Evolutionary conservation across 2,329 filamentous ascomycete species (phyloP).

Genomic region (Diatrype stigma): DNA sequence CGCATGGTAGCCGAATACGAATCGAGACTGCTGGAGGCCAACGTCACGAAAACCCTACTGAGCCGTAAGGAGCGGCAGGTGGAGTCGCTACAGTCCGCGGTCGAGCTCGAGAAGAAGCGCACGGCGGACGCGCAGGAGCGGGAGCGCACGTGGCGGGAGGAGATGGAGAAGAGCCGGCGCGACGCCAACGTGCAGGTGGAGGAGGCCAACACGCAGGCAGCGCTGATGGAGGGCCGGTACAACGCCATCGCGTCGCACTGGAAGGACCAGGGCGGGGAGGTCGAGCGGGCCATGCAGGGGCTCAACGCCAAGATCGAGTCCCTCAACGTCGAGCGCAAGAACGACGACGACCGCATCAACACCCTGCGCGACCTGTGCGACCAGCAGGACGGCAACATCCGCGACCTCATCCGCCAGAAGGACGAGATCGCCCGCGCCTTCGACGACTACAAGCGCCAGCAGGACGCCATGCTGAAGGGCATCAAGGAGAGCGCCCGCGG

Average conservation of each 20-base stretch:
- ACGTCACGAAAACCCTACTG: conserved; percentile 66
- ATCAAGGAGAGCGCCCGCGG: conserved; percentile 55
- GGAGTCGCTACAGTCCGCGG: conserved; percentile 59
- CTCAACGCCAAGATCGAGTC: conserved; percentile 51
- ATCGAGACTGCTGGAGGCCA: conserved; percentile 63
- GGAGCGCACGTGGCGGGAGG: conserved; percentile 58
- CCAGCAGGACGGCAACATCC: conserved; percentile 67
- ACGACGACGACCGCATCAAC: conserved; percentile 60
- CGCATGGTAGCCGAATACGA: conserved; percentile 65
- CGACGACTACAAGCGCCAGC: conserved; percentile 59
- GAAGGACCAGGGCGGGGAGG: conserved; percentile 61
- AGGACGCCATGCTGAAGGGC: conserved; percentile 55
- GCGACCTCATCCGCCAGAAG: conserved; percentile 57
- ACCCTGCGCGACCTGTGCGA: conserved; percentile 66
- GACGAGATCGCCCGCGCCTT: conserved; percentile 57
- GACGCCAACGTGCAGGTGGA: conserved; percentile 62
- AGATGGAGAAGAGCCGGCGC: conserved; percentile 58
- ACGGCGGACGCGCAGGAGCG: conserved; percentile 55
- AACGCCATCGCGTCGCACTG: conserved; percentile 63
- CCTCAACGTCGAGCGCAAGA: conserved; percentile 51
- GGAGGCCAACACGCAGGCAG: conserved; percentile 59
- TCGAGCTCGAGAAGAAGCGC: conserved; percentile 62
- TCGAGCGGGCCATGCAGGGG: conserved; percentile 46
- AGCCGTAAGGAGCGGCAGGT: conserved; percentile 72
- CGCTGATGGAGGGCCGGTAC: conserved; percentile 67